These are phyloP conservation scores for Ceratobasidium sp. DNA, from an alignment of 1,284 basidiomycete genomes.

Conservation along the genomic window DNA sequence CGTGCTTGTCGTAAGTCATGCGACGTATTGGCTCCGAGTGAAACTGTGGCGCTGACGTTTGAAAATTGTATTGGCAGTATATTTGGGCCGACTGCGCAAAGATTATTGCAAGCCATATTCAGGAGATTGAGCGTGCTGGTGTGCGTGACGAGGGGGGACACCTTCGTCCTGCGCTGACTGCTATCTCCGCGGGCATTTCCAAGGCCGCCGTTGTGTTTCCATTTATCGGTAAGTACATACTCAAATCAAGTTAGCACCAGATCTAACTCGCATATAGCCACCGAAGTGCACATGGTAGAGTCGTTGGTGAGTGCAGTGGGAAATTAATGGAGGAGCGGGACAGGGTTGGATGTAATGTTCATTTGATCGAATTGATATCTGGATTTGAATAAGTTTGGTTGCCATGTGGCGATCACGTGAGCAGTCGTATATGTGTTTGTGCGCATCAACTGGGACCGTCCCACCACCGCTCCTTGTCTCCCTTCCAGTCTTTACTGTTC, in stretches of 20 bases:
- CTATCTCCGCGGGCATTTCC: slow-evolving; percentile 17
- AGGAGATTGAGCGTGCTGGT: slow-evolving; percentile 6
- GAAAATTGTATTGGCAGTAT: slow-evolving; percentile 10
- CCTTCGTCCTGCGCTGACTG: slow-evolving; percentile 23
- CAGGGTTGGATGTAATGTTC: neutral
- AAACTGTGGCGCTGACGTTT: neutral
- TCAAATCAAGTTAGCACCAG: neutral
- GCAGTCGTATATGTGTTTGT: slow-evolving; percentile 34
- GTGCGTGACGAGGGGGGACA: neutral
- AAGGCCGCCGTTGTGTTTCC: slow-evolving; percentile 14
- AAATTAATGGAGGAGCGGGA: neutral
- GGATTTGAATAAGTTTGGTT: slow-evolving; percentile 17
- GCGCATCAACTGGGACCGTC: slow-evolving; percentile 28
- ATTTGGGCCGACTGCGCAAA: slow-evolving; percentile 39
- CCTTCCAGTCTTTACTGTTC: slow-evolving; percentile 22
- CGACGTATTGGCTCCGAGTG: neutral
- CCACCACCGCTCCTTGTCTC: slow-evolving; percentile 30
- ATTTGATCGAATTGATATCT: neutral
- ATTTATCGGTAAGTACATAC: slow-evolving; percentile 7
- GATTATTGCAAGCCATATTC: slow-evolving; percentile 25
- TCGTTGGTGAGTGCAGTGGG: neutral
- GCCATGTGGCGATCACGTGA: slow-evolving; percentile 40
- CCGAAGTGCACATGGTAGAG: slow-evolving; percentile 21
- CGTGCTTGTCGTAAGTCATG: slow-evolving; percentile 22
- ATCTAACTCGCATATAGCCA: slow-evolving; percentile 5